Evolutionary conservation across 2,329 filamentous ascomycete genomes (phyloP).

Genomic region (Lachnellula willkommii): DNA sequence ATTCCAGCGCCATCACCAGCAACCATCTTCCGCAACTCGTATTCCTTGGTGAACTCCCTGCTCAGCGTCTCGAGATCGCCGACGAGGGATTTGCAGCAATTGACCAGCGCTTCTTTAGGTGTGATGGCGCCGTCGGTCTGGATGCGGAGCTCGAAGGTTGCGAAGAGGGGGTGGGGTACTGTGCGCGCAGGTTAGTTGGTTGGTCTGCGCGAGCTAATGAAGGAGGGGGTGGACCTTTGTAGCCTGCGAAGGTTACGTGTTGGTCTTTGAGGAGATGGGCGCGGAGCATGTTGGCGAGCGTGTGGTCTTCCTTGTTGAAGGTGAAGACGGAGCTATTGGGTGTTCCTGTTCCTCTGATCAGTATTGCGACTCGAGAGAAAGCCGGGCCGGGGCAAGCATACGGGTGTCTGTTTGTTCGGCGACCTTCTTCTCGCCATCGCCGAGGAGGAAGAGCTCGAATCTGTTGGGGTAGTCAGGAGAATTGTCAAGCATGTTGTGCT

Average conservation of each 20-base stretch:
- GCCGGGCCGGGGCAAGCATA: conserved; percentile 42
- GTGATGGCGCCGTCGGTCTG: conserved; percentile 86
- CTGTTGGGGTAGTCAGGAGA: conserved; percentile 41
- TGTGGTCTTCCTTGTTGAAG: conserved; percentile 96
- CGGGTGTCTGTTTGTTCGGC: conserved; percentile 83
- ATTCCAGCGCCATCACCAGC: conserved; percentile 33
- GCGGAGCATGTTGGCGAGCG: conserved; percentile 82
- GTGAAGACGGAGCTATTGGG: conserved; percentile 94
- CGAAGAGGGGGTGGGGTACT: conserved; percentile 39
- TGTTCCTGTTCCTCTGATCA: conserved; percentile 55
- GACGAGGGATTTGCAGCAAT: conserved; percentile 77
- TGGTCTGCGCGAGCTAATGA: background rate
- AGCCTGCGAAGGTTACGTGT: conserved; percentile 84
- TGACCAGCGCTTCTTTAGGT: conserved; percentile 81
- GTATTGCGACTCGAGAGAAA: background rate
- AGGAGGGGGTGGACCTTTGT: conserved; percentile 62
- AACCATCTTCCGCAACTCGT: conserved; percentile 81
- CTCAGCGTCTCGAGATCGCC: conserved; percentile 73
- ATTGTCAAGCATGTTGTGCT: background rate
- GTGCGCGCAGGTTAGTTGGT: background rate
- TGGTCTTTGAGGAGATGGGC: conserved; percentile 79
- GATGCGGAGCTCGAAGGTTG: conserved; percentile 67
- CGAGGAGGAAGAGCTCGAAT: conserved; percentile 89
- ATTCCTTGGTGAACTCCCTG: conserved; percentile 88
- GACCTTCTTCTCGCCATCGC: conserved; percentile 87